Conservation (phyloP, 768 basidiomycete genomes). For the Mycena latifolia region DNA sequence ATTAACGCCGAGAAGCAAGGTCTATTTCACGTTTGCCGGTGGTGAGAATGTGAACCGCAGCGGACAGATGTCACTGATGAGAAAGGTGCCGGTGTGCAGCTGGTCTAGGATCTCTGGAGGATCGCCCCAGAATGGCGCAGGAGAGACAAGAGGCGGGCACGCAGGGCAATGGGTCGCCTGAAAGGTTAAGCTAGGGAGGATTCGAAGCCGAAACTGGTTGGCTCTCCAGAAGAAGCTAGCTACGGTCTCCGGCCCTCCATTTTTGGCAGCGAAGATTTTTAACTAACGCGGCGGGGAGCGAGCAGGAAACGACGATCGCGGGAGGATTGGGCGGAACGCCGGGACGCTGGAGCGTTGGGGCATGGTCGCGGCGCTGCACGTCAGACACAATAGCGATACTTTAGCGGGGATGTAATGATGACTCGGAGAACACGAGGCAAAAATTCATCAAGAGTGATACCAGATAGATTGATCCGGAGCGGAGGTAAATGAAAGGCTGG, state of each 20-base stretch:
- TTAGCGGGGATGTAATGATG: constrained; percentile 16
- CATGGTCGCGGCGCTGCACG: constrained; percentile 16
- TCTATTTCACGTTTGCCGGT: constrained; percentile 29
- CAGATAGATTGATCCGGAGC: constrained; percentile 19
- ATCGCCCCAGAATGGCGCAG: constrained; percentile 27
- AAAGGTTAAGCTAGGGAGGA: constrained; percentile 25
- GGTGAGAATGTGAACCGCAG: constrained; percentile 30
- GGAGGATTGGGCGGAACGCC: not conserved
- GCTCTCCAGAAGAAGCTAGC: not conserved
- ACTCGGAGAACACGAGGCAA: constrained; percentile 33
- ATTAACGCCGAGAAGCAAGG: constrained; percentile 23
- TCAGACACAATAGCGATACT: constrained; percentile 4
- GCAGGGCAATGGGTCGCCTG: constrained; percentile 3
- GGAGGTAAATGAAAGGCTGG: constrained; percentile 18
- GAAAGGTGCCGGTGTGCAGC: constrained; percentile 20
- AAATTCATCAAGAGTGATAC: constrained; percentile 24
- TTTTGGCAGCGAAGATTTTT: constrained; percentile 2
- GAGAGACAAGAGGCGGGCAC: constrained; percentile 7
- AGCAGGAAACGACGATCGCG: not conserved
- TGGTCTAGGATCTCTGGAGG: constrained; percentile 28
- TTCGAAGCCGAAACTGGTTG: constrained; percentile 3
- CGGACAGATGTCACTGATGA: constrained; percentile 31
- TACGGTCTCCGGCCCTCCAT: too few relatives aligned
- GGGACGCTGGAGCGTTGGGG: not conserved
- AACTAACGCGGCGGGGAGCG: not conserved